phyloP scores from a whole-genome alignment of 768 basidiomycete genomes.

The Tubosaeta sp. region DNA sequence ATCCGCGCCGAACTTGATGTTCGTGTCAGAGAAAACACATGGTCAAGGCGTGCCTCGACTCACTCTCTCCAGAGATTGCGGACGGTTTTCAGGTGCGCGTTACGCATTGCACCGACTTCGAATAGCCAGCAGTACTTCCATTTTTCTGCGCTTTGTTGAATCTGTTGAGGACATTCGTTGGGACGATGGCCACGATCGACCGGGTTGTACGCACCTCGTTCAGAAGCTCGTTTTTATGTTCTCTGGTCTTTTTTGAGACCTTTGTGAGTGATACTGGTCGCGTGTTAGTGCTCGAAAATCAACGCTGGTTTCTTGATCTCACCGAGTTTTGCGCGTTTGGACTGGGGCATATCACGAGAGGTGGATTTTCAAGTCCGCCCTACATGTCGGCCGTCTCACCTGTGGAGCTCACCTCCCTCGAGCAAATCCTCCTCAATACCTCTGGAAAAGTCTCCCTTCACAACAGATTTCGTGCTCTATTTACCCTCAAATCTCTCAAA shows the following conservation, averaged over 20 bases:
- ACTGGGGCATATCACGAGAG: conserved; percentile 67
- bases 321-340: conserved; percentile 88
- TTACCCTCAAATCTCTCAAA: conserved; percentile 84
- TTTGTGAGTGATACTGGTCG: conserved; percentile 84
- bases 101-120: conserved; percentile 93
- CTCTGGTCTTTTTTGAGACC: conserved; percentile 89
- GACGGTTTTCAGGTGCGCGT: conserved; percentile 90
- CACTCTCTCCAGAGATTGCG: conserved; percentile 92
- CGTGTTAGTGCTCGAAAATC: conserved; percentile 1
- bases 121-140: conserved; percentile 97
- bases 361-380: conserved; percentile 48
- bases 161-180: conserved; percentile 41
- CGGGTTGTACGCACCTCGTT: conserved; percentile 52
- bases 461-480: conserved; percentile 84
- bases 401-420: conserved; percentile 62
- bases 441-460: conserved; percentile 73
- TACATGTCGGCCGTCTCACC: conserved; percentile 36
- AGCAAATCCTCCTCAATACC: conserved; percentile 73
- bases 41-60: conserved; percentile 23
- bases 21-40: conserved; percentile 10
- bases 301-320: conserved; percentile 29
- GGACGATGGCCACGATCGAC: conserved; percentile 6
- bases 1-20: conserved; percentile 62
- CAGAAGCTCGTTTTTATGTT: conserved; percentile 83
- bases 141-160: conserved; percentile 81